These are phyloP conservation scores for Trypanosoma scelopori DNA, from an alignment of 208 protist genomes.

Conservation along the genomic window DNA sequence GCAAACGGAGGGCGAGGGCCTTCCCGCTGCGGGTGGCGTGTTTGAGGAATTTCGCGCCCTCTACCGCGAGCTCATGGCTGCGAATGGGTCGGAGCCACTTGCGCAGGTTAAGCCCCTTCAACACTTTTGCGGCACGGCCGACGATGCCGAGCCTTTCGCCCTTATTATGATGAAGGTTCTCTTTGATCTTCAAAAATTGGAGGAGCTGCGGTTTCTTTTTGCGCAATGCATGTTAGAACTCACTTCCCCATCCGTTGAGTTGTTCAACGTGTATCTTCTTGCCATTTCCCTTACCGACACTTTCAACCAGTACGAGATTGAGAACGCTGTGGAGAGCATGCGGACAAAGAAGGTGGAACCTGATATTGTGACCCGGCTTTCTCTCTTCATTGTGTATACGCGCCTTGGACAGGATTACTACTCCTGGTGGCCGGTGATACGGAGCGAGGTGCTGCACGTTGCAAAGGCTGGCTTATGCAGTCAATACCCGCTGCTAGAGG, in stretches of 20 bases:
- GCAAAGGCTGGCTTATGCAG: constrained; percentile 9
- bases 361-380: constrained; percentile 78
- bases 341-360: constrained; percentile 43
- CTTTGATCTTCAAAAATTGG: constrained; percentile 77
- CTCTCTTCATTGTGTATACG: constrained; percentile 80
- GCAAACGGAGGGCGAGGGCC: constrained; percentile 49
- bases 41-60: constrained; percentile 77
- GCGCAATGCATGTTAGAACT: constrained; percentile 78
- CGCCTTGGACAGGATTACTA: constrained; percentile 66
- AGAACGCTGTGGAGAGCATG: constrained; percentile 81
- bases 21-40: constrained; percentile 58
- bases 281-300: constrained; percentile 86
- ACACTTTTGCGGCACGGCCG: constrained; percentile 55
- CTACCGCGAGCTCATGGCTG: constrained; percentile 33
- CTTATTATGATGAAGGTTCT: constrained; percentile 85
- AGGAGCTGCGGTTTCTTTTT: constrained; percentile 91
- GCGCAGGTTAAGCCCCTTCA: constrained; percentile 48
- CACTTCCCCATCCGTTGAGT: constrained; percentile 52
- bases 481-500: constrained; percentile 59
- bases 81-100: not conserved
- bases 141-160: constrained; percentile 73
- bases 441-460: constrained; percentile 48
- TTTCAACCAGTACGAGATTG: constrained; percentile 86
- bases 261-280: constrained; percentile 88
- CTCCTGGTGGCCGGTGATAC: constrained; percentile 67